phyloP scores from a whole-genome alignment of 441 rosid species.

The Viola pubescens region DNA sequence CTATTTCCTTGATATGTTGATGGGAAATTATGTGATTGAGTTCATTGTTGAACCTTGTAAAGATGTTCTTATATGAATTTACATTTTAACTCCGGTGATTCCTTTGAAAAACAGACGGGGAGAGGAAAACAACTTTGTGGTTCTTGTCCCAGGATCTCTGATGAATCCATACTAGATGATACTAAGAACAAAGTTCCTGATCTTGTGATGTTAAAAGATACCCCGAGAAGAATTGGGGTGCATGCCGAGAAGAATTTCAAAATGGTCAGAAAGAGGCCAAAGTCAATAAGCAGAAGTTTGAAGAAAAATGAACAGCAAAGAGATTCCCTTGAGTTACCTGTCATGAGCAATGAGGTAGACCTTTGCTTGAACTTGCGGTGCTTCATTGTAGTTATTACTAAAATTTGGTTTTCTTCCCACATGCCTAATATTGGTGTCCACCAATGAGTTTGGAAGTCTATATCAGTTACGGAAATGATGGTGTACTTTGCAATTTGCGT shows the following conservation, averaged over 20 bases:
- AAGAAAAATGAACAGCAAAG: slow-evolving; percentile 22
- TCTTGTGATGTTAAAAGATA: slow-evolving; percentile 23
- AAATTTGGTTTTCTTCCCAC: not conserved
- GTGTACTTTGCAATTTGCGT: not conserved
- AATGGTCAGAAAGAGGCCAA: slow-evolving; percentile 20
- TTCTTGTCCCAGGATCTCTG: slow-evolving; percentile 23
- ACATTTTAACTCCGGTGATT: slow-evolving; percentile 3
- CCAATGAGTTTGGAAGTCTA: not conserved
- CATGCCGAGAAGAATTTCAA: slow-evolving; percentile 22
- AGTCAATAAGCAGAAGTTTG: slow-evolving; percentile 16
- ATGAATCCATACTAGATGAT: slow-evolving; percentile 34
- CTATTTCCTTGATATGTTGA: not conserved
- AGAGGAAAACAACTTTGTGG: slow-evolving; percentile 14
- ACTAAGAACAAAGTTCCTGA: slow-evolving; percentile 21
- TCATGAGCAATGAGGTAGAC: slow-evolving; percentile 33
- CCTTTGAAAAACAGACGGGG: slow-evolving; percentile 27
- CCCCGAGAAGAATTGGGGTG: slow-evolving; percentile 19
- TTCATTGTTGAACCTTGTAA: slow-evolving; percentile 7
- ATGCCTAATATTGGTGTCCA: not conserved
- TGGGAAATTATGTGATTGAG: not conserved
- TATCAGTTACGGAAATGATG: not conserved
- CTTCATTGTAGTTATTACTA: not conserved
- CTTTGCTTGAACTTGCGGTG: not conserved
- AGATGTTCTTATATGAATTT: not conserved
- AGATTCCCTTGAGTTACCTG: slow-evolving; percentile 24